Percentiles rank a stretch among this genome's conserved stretches.
phyloP scores from a whole-genome alignment of 2,329 filamentous ascomycete genomes.

The Coniochaeta sp. region DNA sequence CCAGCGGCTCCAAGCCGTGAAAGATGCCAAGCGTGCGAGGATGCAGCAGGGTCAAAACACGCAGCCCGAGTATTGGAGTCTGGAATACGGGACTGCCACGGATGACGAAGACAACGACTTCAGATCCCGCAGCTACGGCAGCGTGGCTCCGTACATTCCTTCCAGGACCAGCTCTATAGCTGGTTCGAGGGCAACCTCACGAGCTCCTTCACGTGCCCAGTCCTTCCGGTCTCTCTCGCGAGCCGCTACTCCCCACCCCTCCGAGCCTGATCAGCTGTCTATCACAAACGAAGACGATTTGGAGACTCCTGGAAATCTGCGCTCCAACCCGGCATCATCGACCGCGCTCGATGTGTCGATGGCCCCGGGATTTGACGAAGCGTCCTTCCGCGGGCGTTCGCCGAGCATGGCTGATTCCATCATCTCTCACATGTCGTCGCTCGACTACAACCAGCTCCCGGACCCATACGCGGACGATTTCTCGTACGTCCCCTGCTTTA shows the following conservation, averaged over 20 bases:
- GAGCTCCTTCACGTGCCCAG: slow-evolving; percentile 37
- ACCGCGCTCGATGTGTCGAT: slow-evolving; percentile 68
- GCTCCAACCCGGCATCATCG: slow-evolving; percentile 43
- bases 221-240: slow-evolving; percentile 36
- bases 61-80: slow-evolving; percentile 69
- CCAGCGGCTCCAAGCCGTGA: slow-evolving; percentile 50
- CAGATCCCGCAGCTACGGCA: slow-evolving; percentile 34
- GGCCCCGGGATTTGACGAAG: slow-evolving; percentile 65
- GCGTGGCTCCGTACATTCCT: slow-evolving; percentile 23
- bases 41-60: slow-evolving; percentile 41
- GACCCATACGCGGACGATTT: slow-evolving; percentile 77
- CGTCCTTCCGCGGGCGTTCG: slow-evolving; percentile 56
- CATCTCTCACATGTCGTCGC: slow-evolving; percentile 61
- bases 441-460: slow-evolving; percentile 51
- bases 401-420: slow-evolving; percentile 76
- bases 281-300: slow-evolving; percentile 41
- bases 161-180: slow-evolving; percentile 31
- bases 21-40: slow-evolving; percentile 48
- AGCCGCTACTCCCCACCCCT: slow-evolving; percentile 22
- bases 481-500: slow-evolving; percentile 89
- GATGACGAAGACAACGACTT: slow-evolving; percentile 34
- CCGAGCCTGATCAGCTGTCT: slow-evolving; percentile 24
- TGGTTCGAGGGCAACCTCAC: slow-evolving; percentile 33
- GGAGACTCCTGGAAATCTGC: slow-evolving; percentile 44
- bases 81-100: slow-evolving; percentile 64